Percentiles rank a stretch among this genome's conserved stretches.
Evolutionary conservation across 257 asterid species (phyloP).

Genomic region (Marsdenia floribunda): DNA sequence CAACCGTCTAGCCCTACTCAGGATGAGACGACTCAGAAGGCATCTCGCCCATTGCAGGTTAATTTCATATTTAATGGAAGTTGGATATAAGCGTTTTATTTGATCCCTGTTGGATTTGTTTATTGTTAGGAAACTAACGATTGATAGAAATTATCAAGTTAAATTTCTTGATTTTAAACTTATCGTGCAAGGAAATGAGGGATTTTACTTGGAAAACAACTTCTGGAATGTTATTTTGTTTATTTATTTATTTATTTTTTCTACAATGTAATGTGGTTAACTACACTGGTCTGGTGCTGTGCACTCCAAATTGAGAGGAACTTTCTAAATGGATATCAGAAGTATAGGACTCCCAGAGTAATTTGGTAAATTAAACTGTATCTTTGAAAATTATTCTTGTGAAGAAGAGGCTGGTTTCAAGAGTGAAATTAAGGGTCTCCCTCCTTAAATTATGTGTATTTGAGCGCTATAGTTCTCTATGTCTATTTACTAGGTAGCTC

Average conservation of each 20-base stretch:
- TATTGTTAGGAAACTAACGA: background rate
- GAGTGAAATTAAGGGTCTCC: background rate
- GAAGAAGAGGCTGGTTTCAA: background rate
- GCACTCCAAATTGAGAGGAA: background rate
- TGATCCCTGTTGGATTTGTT: background rate
- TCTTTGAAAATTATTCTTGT: background rate
- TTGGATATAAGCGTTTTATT: background rate
- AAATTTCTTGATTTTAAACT: no score
- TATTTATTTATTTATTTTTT: no score
- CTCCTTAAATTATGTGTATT: background rate
- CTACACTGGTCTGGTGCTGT: background rate
- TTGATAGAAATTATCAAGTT: background rate
- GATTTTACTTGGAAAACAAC: background rate
- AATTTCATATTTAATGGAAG: background rate
- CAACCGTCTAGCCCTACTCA: background rate
- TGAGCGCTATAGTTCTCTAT: background rate
- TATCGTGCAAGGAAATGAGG: background rate
- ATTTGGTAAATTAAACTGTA: background rate
- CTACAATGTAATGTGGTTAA: background rate
- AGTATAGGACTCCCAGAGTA: background rate
- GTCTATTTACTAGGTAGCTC: background rate
- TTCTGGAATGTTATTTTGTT: background rate
- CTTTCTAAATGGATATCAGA: background rate
- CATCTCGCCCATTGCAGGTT: background rate
- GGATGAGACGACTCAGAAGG: background rate